A percentile compares a stretch with the other conserved stretches of the same genome.
Conservation (phyloP, 164 flowering plant species). For the Macadamia integrifolia region DNA sequence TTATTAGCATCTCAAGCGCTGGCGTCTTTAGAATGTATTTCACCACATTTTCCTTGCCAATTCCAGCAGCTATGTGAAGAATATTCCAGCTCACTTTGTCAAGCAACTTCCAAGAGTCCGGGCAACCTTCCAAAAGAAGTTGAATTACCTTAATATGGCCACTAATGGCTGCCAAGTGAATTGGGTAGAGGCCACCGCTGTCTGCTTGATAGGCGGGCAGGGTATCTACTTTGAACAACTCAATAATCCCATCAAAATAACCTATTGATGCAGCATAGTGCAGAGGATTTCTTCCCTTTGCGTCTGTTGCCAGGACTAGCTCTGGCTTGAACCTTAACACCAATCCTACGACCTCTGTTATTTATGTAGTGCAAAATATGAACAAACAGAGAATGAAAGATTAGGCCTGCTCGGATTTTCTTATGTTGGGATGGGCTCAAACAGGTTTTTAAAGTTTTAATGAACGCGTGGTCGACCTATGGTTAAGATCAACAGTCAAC, state of each 20-base stretch:
- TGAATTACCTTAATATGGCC: not conserved
- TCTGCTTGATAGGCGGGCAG: not conserved
- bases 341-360: too few species aligned
- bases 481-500: too few species aligned
- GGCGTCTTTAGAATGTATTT: not conserved
- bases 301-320: too few species aligned
- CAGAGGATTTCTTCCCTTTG: conserved; percentile 1
- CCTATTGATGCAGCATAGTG: conserved; percentile 3
- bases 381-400: too few species aligned
- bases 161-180: conserved; percentile 5
- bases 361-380: too few species aligned
- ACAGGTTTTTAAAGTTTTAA: too few species aligned
- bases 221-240: not conserved
- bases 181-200: conserved; percentile 1
- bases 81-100: conserved; percentile 1
- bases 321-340: too few species aligned
- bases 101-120: not conserved
- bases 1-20: conserved; percentile 4
- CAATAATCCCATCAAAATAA: not conserved
- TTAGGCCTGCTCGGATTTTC: too few species aligned
- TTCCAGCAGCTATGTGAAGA: conserved; percentile 5
- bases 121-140: not conserved
- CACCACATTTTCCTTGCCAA: not conserved
- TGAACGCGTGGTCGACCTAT: too few species aligned
- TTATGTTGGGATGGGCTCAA: too few species aligned